Evolutionary conservation across 164 flowering plant genomes (phyloP).

Genomic region (Dillenia turbinata): DNA sequence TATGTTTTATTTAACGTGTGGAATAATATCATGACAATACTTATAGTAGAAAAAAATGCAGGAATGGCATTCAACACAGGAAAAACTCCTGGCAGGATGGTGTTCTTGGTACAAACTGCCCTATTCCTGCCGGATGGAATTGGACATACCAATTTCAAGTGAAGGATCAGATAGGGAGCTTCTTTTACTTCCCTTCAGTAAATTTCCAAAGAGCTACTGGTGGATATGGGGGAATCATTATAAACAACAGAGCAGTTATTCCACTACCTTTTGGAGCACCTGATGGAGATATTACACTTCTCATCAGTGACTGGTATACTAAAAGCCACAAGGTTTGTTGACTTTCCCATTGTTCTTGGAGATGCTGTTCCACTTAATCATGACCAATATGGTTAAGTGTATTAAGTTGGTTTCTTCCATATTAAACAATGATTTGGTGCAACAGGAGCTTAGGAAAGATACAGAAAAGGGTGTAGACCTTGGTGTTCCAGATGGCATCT

Average conservation of each 20-base stretch:
- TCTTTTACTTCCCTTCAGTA: slow-evolving; percentile 85
- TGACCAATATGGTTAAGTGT: too few species aligned
- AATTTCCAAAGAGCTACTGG: slow-evolving; percentile 86
- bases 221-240: slow-evolving; percentile 84
- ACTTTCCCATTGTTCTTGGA: slow-evolving; percentile 1
- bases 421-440: slow-evolving; percentile 12
- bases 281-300: slow-evolving; percentile 83
- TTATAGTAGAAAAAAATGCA: slow-evolving; percentile 30
- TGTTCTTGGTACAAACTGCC: slow-evolving; percentile 90
- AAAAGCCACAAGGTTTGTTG: slow-evolving; percentile 70
- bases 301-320: slow-evolving; percentile 81
- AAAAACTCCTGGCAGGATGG: slow-evolving; percentile 99
- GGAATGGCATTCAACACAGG: slow-evolving; percentile 90
- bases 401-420: too few species aligned
- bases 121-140: slow-evolving; percentile 91
- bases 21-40: neutral
- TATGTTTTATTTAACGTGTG: neutral
- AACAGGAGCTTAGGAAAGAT: slow-evolving; percentile 64
- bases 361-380: neutral
- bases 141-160: slow-evolving; percentile 96
- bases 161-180: slow-evolving; percentile 96
- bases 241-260: slow-evolving; percentile 78
- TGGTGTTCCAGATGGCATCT: slow-evolving; percentile 82
- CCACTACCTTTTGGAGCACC: slow-evolving; percentile 83
- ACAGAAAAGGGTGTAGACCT: slow-evolving; percentile 60